Base-by-base conservation (phyloP, 148 eudicot genomes). In the Rheum nobile region DNA sequence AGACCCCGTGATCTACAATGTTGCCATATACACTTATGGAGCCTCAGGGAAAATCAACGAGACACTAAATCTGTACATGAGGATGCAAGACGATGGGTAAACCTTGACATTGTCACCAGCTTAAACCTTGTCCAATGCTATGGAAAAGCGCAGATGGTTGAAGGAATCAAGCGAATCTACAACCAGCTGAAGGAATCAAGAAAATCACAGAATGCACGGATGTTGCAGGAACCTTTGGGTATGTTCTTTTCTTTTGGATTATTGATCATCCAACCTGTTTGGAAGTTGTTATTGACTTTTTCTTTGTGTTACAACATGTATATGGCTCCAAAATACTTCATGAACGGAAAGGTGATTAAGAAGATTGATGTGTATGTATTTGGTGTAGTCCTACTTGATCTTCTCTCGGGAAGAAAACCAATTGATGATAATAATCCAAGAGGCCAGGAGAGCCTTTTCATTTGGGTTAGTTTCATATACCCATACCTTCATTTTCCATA, bases 141-240 rank as follows among this genome's bases (percentile, higher is more conserved):
- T 74, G 93, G 96, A 26, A 84, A 81, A 80, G 90, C 89, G 11
- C 86, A 85, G 19, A 93, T 93, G 92, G 77, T 90, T 17, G 98
- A 87, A 80, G 98, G 91, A 47, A 88, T 93, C 72, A 90, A 89
- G 75, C 81, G 96, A 54, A 76, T 93, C 42, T 82, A 88, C 65
- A 77, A 82, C 69, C 81, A 76, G 77, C 47, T 93, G 39, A 90
- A 83, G 72, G n/a, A n/a, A n/a, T n/a, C n/a, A n/a, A n/a, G n/a
- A n/a, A n/a, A n/a, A n/a, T 81, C 74, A 78, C 82, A 50, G 81
- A 77, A 14, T 87, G 88, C 77, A 76, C 83, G 7, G 96, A 93
- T 83, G 98, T 93, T 72, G 93, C 98, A 34, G 98, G 98, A 71
- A 93, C 98, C n/a, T 93, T 93, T 67, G 98, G 98, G 98, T 90